Evolutionary conservation across 208 protist genomes (phyloP), one percentile per base, ranked within the genome.

Genomic region (Acanthamoeba divionensis): DNA sequence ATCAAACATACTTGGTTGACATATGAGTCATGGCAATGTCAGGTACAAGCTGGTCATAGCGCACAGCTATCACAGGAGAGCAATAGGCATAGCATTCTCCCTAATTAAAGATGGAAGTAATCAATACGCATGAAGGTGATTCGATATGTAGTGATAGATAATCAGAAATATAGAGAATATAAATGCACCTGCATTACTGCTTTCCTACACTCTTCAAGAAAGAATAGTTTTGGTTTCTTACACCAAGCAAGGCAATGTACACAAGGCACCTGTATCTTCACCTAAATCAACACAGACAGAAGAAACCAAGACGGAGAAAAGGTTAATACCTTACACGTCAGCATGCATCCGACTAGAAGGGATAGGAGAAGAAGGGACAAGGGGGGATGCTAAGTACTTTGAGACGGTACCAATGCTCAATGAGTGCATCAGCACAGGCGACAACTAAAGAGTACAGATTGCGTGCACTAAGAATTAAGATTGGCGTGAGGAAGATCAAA

Each of bases 401-500:
- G 33, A 77, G 33, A n/a, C 52, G n/a, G n/a, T 77, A 77, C 66
- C 66, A 77, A 45, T 77, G 41, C 38, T 45, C 66, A 7, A 77
- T 45, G 10, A 77, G 33, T 45, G 66, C 47, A 18, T 77, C 66
- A 45, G 66, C 33, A 45, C n/a, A 77, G 29, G 24, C 33, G 21
- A 77, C 66, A 6, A 45, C 66, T 12, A 77, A 45, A 18, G 66
- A 44, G 38, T 24, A 77, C 5, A 77, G 66, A 31, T 50, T 77
- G 7, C 66, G 41, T 10, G 66, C 66, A 31, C 31, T 41, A 29
- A 77, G 33, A 36, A 36, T 77, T 36, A 9, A 24, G 13, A 18
- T n/a, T 18, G 9, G 5, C 50, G 79, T 55, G n/a, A 69, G 75
- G 54, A 92, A 92, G 90, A 92, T 8, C 7, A 75, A 29, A 26